These are phyloP conservation scores for Lumnitzera littorea DNA, from an alignment of 345 rosid species.

Conservation along the genomic window DNA sequence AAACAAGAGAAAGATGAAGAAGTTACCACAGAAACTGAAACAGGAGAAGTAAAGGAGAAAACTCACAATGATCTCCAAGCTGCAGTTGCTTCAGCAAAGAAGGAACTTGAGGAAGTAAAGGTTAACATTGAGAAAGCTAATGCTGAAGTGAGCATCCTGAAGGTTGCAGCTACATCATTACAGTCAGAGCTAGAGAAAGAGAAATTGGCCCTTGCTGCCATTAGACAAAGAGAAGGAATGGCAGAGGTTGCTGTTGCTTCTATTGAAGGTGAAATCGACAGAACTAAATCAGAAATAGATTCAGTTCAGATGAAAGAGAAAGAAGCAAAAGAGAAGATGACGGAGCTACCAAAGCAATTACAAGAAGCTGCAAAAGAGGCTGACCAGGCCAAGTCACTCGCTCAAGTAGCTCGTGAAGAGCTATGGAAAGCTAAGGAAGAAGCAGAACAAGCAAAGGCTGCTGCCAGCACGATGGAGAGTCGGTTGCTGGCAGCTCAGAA, in stretches of 20 bases:
- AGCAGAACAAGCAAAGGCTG: conserved; percentile 78
- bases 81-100: conserved; percentile 63
- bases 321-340: conserved; percentile 55
- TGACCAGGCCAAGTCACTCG: conserved; percentile 65
- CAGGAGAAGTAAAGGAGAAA: conserved; percentile 27
- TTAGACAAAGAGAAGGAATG: conserved; percentile 84
- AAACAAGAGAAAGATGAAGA: conserved; percentile 32
- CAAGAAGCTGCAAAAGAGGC: conserved; percentile 69
- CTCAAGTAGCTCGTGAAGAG: conserved; percentile 67
- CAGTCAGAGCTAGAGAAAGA: conserved; percentile 62
- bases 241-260: conserved; percentile 72
- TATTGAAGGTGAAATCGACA: conserved; percentile 68
- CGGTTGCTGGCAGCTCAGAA: conserved; percentile 65
- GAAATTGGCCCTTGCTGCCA: conserved; percentile 42
- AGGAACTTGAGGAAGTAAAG: conserved; percentile 80
- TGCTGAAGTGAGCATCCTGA: conserved; percentile 62
- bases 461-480: conserved; percentile 60
- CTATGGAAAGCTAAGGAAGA: conserved; percentile 65
- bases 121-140: conserved; percentile 66
- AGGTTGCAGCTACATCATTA: conserved; percentile 57
- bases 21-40: conserved; percentile 12
- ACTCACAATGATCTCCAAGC: conserved; percentile 44
- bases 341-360: conserved; percentile 64
- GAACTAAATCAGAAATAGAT: conserved; percentile 46
- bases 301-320: conserved; percentile 52